These are phyloP conservation scores for Arthrobotrys entomopaga DNA, from an alignment of 2,329 filamentous ascomycete species.

Conservation along the genomic window DNA sequence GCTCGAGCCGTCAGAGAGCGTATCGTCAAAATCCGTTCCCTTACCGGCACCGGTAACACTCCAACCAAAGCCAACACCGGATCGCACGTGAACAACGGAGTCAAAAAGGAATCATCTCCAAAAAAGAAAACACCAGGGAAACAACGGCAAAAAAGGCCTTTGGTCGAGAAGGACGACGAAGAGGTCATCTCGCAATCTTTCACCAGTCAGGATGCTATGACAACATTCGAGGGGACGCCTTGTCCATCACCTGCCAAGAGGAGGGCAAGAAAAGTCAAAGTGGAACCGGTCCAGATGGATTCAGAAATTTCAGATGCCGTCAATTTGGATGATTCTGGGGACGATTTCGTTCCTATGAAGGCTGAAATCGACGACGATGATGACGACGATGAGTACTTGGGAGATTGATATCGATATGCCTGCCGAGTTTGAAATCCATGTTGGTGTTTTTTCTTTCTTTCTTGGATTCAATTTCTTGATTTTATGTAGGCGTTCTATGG, in stretches of 20 bases:
- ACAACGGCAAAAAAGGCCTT: conserved; percentile 11
- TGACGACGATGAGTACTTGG: conserved; percentile 42
- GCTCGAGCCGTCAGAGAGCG: conserved; percentile 47
- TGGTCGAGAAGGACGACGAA: conserved; percentile 33
- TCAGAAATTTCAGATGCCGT: conserved; percentile 26
- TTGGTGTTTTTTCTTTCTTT: neutral
- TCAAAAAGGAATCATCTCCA: conserved; percentile 47
- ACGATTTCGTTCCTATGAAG: conserved; percentile 31
- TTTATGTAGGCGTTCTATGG: neutral
- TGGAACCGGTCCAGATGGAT: neutral
- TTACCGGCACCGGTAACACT: conserved; percentile 32
- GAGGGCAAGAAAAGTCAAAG: conserved; percentile 21
- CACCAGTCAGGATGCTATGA: conserved; percentile 1
- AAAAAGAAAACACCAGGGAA: conserved; percentile 41
- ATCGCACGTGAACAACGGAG: conserved; percentile 48
- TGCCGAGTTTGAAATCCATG: neutral
- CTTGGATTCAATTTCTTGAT: neutral
- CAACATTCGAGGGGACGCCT: conserved; percentile 14
- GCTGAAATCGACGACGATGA: conserved; percentile 25
- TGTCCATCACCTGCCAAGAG: conserved; percentile 43
- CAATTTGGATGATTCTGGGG: conserved; percentile 30
- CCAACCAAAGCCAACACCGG: conserved; percentile 18
- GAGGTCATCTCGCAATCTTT: conserved; percentile 31
- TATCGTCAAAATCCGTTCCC: conserved; percentile 42
- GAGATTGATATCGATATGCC: conserved; percentile 11